phyloP scores from a whole-genome alignment of 2,329 filamentous ascomycete genomes.

The Apiospora rasikravindrae region DNA sequence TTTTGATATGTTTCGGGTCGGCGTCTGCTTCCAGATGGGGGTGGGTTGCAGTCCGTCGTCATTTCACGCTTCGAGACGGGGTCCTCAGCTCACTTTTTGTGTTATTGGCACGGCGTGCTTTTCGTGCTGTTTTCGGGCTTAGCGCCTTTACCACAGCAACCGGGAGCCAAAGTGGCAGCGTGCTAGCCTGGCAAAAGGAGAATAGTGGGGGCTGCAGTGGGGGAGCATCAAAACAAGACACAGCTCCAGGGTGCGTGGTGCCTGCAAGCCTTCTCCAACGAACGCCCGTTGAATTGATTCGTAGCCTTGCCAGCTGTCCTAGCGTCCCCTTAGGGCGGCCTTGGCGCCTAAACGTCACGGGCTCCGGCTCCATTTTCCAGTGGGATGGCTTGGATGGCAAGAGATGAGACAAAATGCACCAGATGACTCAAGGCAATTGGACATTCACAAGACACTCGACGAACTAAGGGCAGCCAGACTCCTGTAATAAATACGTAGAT shows the following conservation, averaged over 20 bases:
- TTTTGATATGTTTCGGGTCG: background rate
- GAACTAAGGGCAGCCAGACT: too few relatives aligned
- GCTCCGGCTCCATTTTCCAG: background rate
- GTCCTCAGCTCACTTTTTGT: conserved; percentile 8
- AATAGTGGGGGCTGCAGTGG: background rate
- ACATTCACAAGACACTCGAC: background rate
- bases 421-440: too few relatives aligned
- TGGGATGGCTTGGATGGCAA: background rate
- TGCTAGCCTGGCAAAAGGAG: background rate
- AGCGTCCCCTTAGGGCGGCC: background rate
- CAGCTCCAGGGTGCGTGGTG: background rate
- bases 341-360: conserved; percentile 11
- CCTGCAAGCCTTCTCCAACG: background rate
- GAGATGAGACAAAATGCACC: conserved; percentile 6
- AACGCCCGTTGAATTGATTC: background rate
- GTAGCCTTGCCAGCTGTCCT: conserved; percentile 15
- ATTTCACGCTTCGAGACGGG: background rate
- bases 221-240: conserved; percentile 1
- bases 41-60: conserved; percentile 8
- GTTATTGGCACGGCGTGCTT: background rate
- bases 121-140: background rate
- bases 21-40: background rate
- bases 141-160: conserved; percentile 21
- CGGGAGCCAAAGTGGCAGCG: background rate
- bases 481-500: too few relatives aligned